A percentile compares a stretch with the other conserved stretches of the same genome.
phyloP scores from a whole-genome alignment of 169 alveolate genomes.

The Neospora caninum region DNA sequence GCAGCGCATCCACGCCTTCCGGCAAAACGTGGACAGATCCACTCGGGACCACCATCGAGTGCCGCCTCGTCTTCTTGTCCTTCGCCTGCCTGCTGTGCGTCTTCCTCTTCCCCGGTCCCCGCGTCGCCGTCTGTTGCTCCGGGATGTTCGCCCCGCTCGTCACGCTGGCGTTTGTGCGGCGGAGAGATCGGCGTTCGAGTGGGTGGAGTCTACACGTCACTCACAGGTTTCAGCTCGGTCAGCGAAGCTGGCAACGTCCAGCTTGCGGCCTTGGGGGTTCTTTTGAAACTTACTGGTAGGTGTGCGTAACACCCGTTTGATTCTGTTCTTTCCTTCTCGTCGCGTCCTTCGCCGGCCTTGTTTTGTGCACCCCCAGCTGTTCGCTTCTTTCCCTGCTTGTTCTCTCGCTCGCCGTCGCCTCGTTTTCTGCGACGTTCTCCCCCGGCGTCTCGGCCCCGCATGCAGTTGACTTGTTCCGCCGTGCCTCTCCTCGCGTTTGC shows the following conservation, averaged over 20 bases:
- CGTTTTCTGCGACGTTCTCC: no score
- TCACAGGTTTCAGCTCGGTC: slow-evolving; percentile 58
- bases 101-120: no score
- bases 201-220: slow-evolving; percentile 59
- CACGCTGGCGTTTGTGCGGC: slow-evolving; percentile 42
- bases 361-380: no score
- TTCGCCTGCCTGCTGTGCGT: no score
- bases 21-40: no score
- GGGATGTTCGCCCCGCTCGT: not conserved
- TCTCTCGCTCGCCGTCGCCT: not conserved
- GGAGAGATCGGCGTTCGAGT: slow-evolving; percentile 63
- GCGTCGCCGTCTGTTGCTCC: not conserved
- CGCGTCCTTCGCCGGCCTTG: not conserved
- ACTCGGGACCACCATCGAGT: not conserved
- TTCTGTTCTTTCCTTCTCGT: not conserved
- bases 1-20: no score
- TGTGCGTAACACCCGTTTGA: not conserved
- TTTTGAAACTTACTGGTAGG: slow-evolving; percentile 33
- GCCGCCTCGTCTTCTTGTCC: not conserved
- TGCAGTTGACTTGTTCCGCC: not conserved
- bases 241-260: slow-evolving; percentile 58
- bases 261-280: slow-evolving; percentile 54
- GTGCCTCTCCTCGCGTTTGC: not conserved
- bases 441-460: no score
- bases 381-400: not conserved